Percentiles rank a stretch among this genome's conserved stretches.
These are phyloP conservation scores for Pseudogymnoascus sp. DNA, from an alignment of 2,329 filamentous ascomycete genomes.

Conservation along the genomic window DNA sequence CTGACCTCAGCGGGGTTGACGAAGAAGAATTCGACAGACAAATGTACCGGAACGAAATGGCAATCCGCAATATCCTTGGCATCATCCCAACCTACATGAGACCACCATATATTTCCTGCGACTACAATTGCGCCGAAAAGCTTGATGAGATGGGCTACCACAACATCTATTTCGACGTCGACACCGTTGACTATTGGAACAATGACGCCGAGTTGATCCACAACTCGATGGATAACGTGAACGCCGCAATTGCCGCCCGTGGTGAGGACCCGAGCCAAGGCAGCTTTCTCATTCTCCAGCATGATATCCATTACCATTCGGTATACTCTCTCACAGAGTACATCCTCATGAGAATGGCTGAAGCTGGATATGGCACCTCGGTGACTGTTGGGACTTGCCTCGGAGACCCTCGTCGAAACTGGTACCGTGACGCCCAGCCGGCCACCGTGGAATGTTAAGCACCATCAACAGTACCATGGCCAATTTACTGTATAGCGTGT, in stretches of 20 bases:
- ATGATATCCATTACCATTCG: slow-evolving; percentile 32
- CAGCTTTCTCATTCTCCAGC: slow-evolving; percentile 41
- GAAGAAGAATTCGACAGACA: slow-evolving; percentile 36
- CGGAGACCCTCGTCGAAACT: slow-evolving; percentile 33
- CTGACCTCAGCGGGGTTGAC: slow-evolving; percentile 37
- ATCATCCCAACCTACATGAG: slow-evolving; percentile 46
- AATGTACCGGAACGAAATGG: slow-evolving; percentile 46
- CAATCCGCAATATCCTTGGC: slow-evolving; percentile 45
- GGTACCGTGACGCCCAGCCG: slow-evolving; percentile 30
- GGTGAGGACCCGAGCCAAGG: slow-evolving; percentile 12
- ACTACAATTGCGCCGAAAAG: slow-evolving; percentile 29
- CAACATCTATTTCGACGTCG: slow-evolving; percentile 38
- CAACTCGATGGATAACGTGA: slow-evolving; percentile 36
- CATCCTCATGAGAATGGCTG: slow-evolving; percentile 28
- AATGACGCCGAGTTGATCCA: slow-evolving; percentile 35
- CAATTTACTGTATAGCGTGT: neutral
- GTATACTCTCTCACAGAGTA: slow-evolving; percentile 30
- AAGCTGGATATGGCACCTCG: slow-evolving; percentile 28
- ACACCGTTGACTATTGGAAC: slow-evolving; percentile 43
- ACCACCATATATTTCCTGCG: slow-evolving; percentile 39
- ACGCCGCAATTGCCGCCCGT: slow-evolving; percentile 16
- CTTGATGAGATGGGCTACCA: slow-evolving; percentile 37
- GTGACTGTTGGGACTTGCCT: slow-evolving; percentile 41
- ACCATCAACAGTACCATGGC: neutral
- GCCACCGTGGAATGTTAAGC: neutral